Base-by-base conservation (phyloP, 768 basidiomycete species). In the Amanita pseudoporphyria region DNA sequence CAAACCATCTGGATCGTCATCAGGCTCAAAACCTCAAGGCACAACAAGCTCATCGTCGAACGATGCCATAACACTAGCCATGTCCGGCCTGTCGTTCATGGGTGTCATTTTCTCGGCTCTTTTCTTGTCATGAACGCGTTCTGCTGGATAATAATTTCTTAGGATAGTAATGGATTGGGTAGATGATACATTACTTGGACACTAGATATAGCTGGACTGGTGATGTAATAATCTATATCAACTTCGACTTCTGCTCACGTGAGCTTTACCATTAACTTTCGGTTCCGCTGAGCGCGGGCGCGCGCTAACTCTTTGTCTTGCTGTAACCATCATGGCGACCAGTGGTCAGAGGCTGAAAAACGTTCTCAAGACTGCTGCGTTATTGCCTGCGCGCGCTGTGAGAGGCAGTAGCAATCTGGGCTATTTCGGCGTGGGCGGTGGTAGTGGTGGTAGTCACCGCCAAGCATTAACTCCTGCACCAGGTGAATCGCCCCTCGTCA, bases 401-500 rank as follows among this genome's bases (percentile, higher is more conserved):
- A 46, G 54, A 52, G 56, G 73, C 46, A 67, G 71, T 3, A 64
- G 70, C 4, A 67, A 66, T 22, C 35, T 21, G 14, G 30, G 18
- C 16, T 14, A 28, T 38, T 28, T 38, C 13, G 6, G n/a, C 13
- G 16, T 9, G 38, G 47, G 35, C 37, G 24, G 50, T 18, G 9
- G 36, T 24, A 5, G 63, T 48, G 47, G 35, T 45, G 24, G 50
- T 18, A 14, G 36, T 24, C 12, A 63, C 3, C 55, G 65, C 44
- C 60, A 60, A 30, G 51, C 51, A 2, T 62, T 71, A 40, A 50
- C 59, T 4, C 81, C 84, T 0, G 55, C 64, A 3, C 72, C 73
- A 0, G 84, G 83, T 14, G 87, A 90, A 61, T 64, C 64, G 0
- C 85, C 88, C 1, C 58, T 85, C 50, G 82, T 83, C 30, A 56